A percentile compares a stretch with the other conserved stretches of the same genome.
phyloP scores from a whole-genome alignment of 768 basidiomycete genomes.

The Nidularia sp. region DNA sequence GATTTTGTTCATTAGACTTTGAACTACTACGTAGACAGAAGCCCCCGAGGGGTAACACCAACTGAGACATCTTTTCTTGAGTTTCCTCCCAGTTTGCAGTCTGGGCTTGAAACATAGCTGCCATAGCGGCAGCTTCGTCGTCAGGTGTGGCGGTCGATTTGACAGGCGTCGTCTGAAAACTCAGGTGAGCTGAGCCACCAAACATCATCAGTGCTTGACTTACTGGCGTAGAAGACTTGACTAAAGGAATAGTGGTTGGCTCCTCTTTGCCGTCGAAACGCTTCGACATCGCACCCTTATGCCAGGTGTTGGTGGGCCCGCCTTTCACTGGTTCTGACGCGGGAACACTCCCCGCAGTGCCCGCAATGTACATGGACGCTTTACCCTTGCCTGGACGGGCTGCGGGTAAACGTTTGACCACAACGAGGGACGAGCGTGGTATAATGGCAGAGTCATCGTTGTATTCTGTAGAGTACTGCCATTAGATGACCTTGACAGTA shows the following conservation, averaged over 20 bases:
- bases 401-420: conserved; percentile 88
- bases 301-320: conserved; percentile 44
- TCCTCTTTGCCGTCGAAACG: conserved; percentile 90
- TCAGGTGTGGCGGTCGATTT: conserved; percentile 47
- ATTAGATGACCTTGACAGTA: neutral
- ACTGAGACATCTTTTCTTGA: conserved; percentile 99
- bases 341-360: conserved; percentile 35
- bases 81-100: conserved; percentile 97
- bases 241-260: conserved; percentile 17
- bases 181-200: conserved; percentile 5
- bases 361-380: conserved; percentile 71
- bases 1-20: conserved; percentile 68
- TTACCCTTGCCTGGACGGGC: conserved; percentile 78
- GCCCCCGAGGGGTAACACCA: conserved; percentile 63
- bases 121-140: conserved; percentile 93
- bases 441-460: conserved; percentile 90
- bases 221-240: conserved; percentile 28
- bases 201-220: conserved; percentile 6
- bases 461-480: conserved; percentile 65
- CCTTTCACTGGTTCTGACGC: conserved; percentile 45
- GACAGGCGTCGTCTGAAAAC: conserved; percentile 24
- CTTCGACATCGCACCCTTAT: conserved; percentile 77
- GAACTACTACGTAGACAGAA: conserved; percentile 65
- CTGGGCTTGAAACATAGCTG: conserved; percentile 97
- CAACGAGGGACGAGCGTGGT: conserved; percentile 90